These are phyloP conservation scores for Amaranthus cruentus DNA, from an alignment of 148 eudicot species.

Conservation along the genomic window DNA sequence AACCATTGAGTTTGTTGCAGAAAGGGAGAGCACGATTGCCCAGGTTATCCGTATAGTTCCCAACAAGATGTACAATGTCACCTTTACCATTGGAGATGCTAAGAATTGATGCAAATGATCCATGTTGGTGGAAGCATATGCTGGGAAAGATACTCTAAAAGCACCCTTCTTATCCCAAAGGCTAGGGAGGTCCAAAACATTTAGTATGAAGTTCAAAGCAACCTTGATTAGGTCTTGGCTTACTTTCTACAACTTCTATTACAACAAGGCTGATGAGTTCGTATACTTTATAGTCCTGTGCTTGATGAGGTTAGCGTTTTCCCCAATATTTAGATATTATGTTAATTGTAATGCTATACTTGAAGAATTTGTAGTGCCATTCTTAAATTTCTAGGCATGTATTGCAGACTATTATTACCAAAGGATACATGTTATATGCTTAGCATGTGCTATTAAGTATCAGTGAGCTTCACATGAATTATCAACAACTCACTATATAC, in stretches of 20 bases:
- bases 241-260: conserved; percentile 72
- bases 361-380: not conserved
- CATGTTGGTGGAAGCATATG: conserved; percentile 86
- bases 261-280: conserved; percentile 45
- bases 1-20: conserved; percentile 75
- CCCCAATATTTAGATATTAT: conserved; percentile 8
- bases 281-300: conserved; percentile 73
- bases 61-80: conserved; percentile 47
- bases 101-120: conserved; percentile 69
- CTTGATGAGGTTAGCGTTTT: conserved; percentile 63
- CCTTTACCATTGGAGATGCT: conserved; percentile 65
- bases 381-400: not conserved
- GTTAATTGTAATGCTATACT: not conserved
- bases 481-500: not conserved
- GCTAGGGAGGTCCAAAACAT: conserved; percentile 36
- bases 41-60: conserved; percentile 57
- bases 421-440: not conserved
- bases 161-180: conserved; percentile 56
- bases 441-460: not conserved
- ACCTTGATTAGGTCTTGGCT: conserved; percentile 42
- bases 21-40: conserved; percentile 77
- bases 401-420: not conserved
- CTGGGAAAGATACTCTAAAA: conserved; percentile 55
- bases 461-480: not conserved
- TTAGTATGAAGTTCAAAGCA: conserved; percentile 52